A percentile compares a stretch with the other conserved stretches of the same genome.
Conservation (phyloP, 2,329 filamentous ascomycete genomes). For the Penicillium concentricum region DNA sequence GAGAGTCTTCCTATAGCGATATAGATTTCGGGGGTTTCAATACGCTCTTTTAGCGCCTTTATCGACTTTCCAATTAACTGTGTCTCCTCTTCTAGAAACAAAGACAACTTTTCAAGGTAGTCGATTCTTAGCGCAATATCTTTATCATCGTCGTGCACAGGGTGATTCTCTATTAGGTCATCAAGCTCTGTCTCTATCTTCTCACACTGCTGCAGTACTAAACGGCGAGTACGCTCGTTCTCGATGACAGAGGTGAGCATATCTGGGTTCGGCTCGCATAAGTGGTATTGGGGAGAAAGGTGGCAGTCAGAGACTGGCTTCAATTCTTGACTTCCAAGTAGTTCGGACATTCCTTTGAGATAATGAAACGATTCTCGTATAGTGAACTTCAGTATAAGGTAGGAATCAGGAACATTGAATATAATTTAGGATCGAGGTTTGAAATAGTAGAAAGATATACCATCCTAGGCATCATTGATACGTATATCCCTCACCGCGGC, state of each 20-base stretch:
- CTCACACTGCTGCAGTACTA: not conserved
- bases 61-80: too few species aligned
- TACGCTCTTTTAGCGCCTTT: too few species aligned
- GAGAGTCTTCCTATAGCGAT: too few species aligned
- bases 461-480: not conserved
- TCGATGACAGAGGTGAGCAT: constrained; percentile 8
- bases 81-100: too few species aligned
- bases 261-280: constrained; percentile 5
- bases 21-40: too few species aligned
- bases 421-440: not conserved
- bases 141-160: not conserved
- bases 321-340: constrained; percentile 6
- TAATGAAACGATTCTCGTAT: constrained; percentile 5
- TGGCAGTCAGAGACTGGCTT: constrained; percentile 5
- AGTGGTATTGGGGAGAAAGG: constrained; percentile 4
- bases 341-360: constrained; percentile 8
- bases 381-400: not conserved
- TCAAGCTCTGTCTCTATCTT: not conserved
- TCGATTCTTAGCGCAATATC: not conserved
- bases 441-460: constrained; percentile 3
- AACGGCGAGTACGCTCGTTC: constrained; percentile 3
- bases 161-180: not conserved
- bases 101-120: too few species aligned
- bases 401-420: not conserved
- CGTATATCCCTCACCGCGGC: not conserved